Percentiles rank a stretch among this genome's conserved stretches.
phyloP scores from a whole-genome alignment of 2,329 filamentous ascomycete species.

The Aspergillus sp. region DNA sequence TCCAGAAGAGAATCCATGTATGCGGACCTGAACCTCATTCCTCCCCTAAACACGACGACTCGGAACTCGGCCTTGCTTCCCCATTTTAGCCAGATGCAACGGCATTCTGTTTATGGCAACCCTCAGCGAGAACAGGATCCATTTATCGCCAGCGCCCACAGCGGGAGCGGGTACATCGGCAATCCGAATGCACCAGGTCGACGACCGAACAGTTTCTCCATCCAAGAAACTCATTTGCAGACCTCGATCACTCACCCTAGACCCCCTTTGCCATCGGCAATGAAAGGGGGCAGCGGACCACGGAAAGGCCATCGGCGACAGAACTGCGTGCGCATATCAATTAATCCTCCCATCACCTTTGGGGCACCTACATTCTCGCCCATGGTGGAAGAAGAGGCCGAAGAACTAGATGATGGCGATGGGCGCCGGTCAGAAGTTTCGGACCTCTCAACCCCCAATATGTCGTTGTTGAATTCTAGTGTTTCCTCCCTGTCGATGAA shows the following conservation, averaged over 20 bases:
- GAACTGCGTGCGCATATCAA: slow-evolving; percentile 45
- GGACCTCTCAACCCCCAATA: slow-evolving; percentile 13
- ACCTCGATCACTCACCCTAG: slow-evolving; percentile 21
- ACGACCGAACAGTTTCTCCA: slow-evolving; percentile 9
- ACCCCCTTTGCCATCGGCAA: slow-evolving; percentile 29
- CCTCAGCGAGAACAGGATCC: slow-evolving; percentile 25
- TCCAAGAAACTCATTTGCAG: slow-evolving; percentile 24
- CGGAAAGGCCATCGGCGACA: slow-evolving; percentile 43
- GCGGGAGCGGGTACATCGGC: slow-evolving; percentile 18
- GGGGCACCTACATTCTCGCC: slow-evolving; percentile 33
- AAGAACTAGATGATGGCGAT: slow-evolving; percentile 30
- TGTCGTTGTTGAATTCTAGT: slow-evolving; percentile 18
- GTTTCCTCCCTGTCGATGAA: slow-evolving; percentile 17
- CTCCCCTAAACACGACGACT: slow-evolving; percentile 10
- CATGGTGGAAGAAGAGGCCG: slow-evolving; percentile 30
- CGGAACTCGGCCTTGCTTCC: slow-evolving; percentile 17
- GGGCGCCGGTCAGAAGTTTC: slow-evolving; percentile 24
- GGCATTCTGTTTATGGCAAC: slow-evolving; percentile 20
- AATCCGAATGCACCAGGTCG: slow-evolving; percentile 21
- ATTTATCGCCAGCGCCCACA: slow-evolving; percentile 23
- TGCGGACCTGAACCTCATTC: slow-evolving; percentile 15
- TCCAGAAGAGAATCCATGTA: slow-evolving; percentile 19
- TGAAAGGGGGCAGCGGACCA: slow-evolving; percentile 32
- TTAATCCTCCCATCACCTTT: slow-evolving; percentile 37
- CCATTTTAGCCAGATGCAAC: slow-evolving; percentile 27